These are phyloP conservation scores for Protea cynaroides DNA, from an alignment of 164 flowering plant genomes.

Conservation along the genomic window DNA sequence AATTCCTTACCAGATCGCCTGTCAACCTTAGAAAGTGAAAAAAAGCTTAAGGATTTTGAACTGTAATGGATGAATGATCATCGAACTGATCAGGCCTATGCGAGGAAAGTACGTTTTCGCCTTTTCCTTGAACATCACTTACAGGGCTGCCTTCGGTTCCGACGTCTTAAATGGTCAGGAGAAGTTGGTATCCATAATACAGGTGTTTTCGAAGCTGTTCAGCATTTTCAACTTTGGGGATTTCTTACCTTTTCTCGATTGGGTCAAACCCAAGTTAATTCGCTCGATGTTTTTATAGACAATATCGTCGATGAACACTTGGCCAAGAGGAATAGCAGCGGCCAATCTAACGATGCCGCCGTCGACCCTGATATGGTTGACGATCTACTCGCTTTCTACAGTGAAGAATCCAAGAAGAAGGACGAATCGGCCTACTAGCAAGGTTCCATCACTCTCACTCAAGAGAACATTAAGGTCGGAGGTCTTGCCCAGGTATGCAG, in stretches of 20 bases:
- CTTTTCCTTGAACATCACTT: slow-evolving; percentile 47
- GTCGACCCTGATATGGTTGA: slow-evolving; percentile 66
- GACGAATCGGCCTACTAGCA: slow-evolving; percentile 38
- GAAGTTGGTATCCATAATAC: slow-evolving; percentile 54
- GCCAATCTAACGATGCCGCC: slow-evolving; percentile 2
- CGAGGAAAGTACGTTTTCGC: slow-evolving; percentile 60
- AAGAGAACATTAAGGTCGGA: slow-evolving; percentile 60
- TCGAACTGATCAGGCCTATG: too few relatives aligned
- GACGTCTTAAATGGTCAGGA: slow-evolving; percentile 45
- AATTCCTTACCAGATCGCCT: too few relatives aligned
- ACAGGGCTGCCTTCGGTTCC: slow-evolving; percentile 74
- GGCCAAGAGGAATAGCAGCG: slow-evolving; percentile 20
- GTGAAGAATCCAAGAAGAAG: slow-evolving; percentile 27
- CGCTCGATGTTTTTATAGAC: slow-evolving; percentile 65
- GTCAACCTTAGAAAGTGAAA: too few relatives aligned
- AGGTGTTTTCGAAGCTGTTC: slow-evolving; percentile 72
- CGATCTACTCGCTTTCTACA: slow-evolving; percentile 52
- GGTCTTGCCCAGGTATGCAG: slow-evolving; percentile 30
- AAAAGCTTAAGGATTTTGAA: too few relatives aligned
- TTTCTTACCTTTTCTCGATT: slow-evolving; percentile 51
- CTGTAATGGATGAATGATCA: too few relatives aligned
- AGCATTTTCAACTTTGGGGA: slow-evolving; percentile 75
- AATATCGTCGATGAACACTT: slow-evolving; percentile 57
- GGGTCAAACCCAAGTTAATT: slow-evolving; percentile 49
- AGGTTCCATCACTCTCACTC: slow-evolving; percentile 40